Conservation (phyloP, 345 rosid genomes). For the Physaria fendleri region DNA sequence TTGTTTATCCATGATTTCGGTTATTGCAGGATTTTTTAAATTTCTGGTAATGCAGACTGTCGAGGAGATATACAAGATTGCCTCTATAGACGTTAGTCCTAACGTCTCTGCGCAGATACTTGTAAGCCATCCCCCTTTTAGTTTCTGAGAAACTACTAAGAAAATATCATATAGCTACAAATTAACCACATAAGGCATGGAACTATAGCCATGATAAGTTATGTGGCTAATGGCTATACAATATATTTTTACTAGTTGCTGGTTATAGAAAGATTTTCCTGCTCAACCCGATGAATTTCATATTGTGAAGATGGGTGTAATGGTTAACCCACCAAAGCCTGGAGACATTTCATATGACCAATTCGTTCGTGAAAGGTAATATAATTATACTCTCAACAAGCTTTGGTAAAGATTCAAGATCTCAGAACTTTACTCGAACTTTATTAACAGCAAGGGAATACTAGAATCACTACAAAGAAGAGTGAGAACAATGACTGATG, state of each 20-base stretch:
- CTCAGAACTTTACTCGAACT: background rate
- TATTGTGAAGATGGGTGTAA: slow-evolving; percentile 72
- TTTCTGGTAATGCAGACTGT: slow-evolving; percentile 56
- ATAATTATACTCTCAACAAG: background rate
- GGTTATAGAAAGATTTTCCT: background rate
- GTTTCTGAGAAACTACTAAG: background rate
- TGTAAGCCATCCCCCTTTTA: slow-evolving; percentile 46
- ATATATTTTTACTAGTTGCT: too few species aligned
- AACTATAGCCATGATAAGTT: too few species aligned
- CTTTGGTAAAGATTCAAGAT: slow-evolving; percentile 4
- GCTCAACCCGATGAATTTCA: background rate
- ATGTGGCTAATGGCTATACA: too few species aligned
- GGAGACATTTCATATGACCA: slow-evolving; percentile 93
- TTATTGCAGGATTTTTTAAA: background rate
- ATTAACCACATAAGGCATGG: too few species aligned
- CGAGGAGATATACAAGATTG: slow-evolving; percentile 92
- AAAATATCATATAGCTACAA: too few species aligned
- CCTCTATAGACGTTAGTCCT: slow-evolving; percentile 86
- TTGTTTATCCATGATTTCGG: background rate
- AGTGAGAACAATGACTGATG: slow-evolving; percentile 93
- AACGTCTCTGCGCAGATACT: slow-evolving; percentile 97
- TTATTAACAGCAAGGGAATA: slow-evolving; percentile 67
- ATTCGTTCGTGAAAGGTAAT: slow-evolving; percentile 75
- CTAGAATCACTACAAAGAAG: slow-evolving; percentile 87
- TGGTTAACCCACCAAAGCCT: slow-evolving; percentile 92